A percentile compares a stretch with the other conserved stretches of the same genome.
These are phyloP conservation scores for Fusarium poae DNA, from an alignment of 2,329 filamentous ascomycete species.

Conservation along the genomic window DNA sequence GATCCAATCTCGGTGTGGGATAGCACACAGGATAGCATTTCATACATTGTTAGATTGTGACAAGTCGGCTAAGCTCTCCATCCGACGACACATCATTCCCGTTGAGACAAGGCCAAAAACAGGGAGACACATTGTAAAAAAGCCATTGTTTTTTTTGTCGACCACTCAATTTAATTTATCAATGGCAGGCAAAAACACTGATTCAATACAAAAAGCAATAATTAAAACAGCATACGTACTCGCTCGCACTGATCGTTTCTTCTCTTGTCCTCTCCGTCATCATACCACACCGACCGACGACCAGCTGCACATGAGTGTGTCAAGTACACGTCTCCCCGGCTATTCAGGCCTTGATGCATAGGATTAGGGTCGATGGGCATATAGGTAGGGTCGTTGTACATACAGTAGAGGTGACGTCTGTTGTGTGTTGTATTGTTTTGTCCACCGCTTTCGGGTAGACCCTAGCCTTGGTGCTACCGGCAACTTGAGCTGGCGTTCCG, in stretches of 20 bases:
- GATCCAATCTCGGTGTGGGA: conserved; percentile 35
- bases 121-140: conserved; percentile 23
- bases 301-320: conserved; percentile 44
- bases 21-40: conserved; percentile 5
- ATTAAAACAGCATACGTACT: conserved; percentile 3
- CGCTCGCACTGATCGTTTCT: not conserved
- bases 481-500: conserved; percentile 35
- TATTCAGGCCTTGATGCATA: conserved; percentile 40
- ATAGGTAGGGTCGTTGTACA: conserved; percentile 12
- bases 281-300: conserved; percentile 40
- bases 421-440: conserved; percentile 20
- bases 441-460: conserved; percentile 35
- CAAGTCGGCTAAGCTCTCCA: conserved; percentile 32
- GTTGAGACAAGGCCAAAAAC: conserved; percentile 37
- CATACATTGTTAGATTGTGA: conserved; percentile 38
- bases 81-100: conserved; percentile 38
- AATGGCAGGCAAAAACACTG: conserved; percentile 19
- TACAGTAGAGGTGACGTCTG: conserved; percentile 38
- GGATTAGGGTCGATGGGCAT: conserved; percentile 10
- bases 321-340: conserved; percentile 39
- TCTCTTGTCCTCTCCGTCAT: conserved; percentile 31
- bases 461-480: conserved; percentile 25
- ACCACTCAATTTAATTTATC: not conserved
- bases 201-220: conserved; percentile 40
- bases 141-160: not conserved